These are phyloP conservation scores for Pleurotus tuber-regium DNA, from an alignment of 768 basidiomycete species.

Conservation along the genomic window DNA sequence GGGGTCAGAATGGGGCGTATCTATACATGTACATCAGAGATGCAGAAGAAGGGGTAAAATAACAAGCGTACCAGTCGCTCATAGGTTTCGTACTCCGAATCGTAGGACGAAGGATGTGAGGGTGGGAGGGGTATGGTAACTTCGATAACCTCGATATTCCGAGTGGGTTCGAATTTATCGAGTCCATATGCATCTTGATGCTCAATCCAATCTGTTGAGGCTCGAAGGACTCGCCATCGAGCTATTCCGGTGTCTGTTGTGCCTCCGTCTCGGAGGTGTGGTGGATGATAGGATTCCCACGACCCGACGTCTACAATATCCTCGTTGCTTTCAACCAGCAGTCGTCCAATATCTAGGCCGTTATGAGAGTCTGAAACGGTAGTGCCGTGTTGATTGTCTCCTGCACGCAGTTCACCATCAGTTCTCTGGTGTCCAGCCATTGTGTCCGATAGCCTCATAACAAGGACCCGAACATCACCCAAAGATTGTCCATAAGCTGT, in stretches of 20 bases:
- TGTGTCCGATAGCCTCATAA: conserved; percentile 21
- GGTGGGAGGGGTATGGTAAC: conserved; percentile 19
- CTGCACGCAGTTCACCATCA: neutral
- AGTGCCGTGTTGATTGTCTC: neutral
- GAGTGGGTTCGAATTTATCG: conserved; percentile 61
- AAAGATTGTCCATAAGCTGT: conserved; percentile 69
- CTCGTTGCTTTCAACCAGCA: conserved; percentile 63
- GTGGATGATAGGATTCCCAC: conserved; percentile 43
- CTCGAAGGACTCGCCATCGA: conserved; percentile 35
- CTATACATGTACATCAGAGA: neutral
- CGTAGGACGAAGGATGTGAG: neutral
- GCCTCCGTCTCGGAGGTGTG: neutral
- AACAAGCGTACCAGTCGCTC: conserved; percentile 2
- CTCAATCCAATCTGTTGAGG: conserved; percentile 74
- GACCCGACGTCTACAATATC: conserved; percentile 61
- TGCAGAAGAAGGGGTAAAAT: neutral
- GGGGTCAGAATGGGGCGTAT: conserved; percentile 3
- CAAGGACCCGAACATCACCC: conserved; percentile 56
- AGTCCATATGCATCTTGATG: conserved; percentile 62
- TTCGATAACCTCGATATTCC: conserved; percentile 62
- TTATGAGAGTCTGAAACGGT: neutral
- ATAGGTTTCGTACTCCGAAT: conserved; percentile 7
- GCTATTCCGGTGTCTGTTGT: conserved; percentile 32
- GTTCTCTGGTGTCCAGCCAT: neutral
- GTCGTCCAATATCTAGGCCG: conserved; percentile 15